A percentile compares a stretch with the other conserved stretches of the same genome.
phyloP scores from a whole-genome alignment of 495 filamentous ascomycete species.

The Chaetomium fimeti region DNA sequence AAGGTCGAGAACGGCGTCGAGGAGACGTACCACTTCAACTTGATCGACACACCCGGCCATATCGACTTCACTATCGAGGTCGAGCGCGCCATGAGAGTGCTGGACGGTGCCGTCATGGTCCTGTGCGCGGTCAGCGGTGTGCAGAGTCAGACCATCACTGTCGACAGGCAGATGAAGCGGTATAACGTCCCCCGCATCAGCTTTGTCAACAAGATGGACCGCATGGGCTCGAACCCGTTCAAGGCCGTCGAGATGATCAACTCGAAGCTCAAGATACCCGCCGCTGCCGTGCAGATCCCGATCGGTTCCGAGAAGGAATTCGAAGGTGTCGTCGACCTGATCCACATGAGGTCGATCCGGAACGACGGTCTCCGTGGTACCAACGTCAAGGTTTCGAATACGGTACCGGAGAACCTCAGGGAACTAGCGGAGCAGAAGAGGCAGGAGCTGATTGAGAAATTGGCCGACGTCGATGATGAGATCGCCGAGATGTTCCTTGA shows the following conservation, averaged over 20 bases:
- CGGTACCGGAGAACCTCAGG: slow-evolving; percentile 75
- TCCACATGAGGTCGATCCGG: slow-evolving; percentile 89
- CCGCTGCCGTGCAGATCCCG: slow-evolving; percentile 92
- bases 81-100: slow-evolving; percentile 89
- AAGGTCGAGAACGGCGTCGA: slow-evolving; percentile 75
- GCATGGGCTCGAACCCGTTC: slow-evolving; percentile 98
- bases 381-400: slow-evolving; percentile 67
- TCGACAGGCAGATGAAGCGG: slow-evolving; percentile 96
- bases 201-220: slow-evolving; percentile 99
- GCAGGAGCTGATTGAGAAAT: slow-evolving; percentile 82
- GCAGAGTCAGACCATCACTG: slow-evolving; percentile 96
- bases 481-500: slow-evolving; percentile 96
- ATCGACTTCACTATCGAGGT: slow-evolving; percentile 99
- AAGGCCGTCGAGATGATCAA: slow-evolving; percentile 98
- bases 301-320: slow-evolving; percentile 93
- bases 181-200: slow-evolving; percentile 95
- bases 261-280: slow-evolving; percentile 84
- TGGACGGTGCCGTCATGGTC: slow-evolving; percentile 98
- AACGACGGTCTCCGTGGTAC: slow-evolving; percentile 78
- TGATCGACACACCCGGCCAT: slow-evolving; percentile 98
- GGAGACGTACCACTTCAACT: slow-evolving; percentile 92
- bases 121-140: slow-evolving; percentile 96
- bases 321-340: slow-evolving; percentile 89
- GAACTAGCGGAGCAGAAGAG: slow-evolving; percentile 74
- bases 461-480: slow-evolving; percentile 97